Evolutionary conservation across 169 alveolate genomes (phyloP).

Genomic region (Plasmodium fragile): DNA sequence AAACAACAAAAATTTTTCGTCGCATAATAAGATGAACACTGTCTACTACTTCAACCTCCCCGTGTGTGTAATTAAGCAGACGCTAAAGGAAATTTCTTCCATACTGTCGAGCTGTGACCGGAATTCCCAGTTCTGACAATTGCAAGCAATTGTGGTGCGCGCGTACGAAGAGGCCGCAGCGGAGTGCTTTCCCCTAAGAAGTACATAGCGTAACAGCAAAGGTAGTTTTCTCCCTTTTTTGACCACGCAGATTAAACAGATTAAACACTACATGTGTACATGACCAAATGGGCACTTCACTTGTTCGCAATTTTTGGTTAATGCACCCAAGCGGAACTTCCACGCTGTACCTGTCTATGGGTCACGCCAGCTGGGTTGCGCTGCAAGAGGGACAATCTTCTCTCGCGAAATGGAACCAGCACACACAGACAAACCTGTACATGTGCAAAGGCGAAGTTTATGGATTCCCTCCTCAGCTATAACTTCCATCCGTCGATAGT

Average conservation of each 20-base stretch:
- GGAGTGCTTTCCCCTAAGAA: neutral
- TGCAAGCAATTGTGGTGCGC: neutral
- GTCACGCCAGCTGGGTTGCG: neutral
- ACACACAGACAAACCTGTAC: neutral
- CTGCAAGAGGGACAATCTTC: neutral
- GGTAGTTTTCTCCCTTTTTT: neutral
- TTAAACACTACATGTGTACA: neutral
- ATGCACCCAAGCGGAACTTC: neutral
- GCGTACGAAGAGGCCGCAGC: neutral
- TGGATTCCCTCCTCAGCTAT: neutral
- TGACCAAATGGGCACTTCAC: neutral
- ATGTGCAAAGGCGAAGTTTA: neutral
- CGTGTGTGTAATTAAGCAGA: conserved; percentile 61
- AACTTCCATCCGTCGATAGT: neutral
- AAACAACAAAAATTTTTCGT: conserved; percentile 47
- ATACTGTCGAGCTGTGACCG: conserved; percentile 58
- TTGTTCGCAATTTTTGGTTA: neutral
- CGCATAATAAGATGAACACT: conserved; percentile 60
- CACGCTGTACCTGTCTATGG: neutral
- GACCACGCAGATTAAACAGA: neutral
- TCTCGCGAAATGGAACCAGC: neutral
- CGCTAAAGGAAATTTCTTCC: conserved; percentile 56
- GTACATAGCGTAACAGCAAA: neutral
- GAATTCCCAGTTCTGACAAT: neutral
- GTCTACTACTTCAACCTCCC: conserved; percentile 63